Percentiles rank a stretch among this genome's conserved stretches.
These are phyloP conservation scores for Tricharina praecox DNA, from an alignment of 495 filamentous ascomycete species.

Conservation along the genomic window DNA sequence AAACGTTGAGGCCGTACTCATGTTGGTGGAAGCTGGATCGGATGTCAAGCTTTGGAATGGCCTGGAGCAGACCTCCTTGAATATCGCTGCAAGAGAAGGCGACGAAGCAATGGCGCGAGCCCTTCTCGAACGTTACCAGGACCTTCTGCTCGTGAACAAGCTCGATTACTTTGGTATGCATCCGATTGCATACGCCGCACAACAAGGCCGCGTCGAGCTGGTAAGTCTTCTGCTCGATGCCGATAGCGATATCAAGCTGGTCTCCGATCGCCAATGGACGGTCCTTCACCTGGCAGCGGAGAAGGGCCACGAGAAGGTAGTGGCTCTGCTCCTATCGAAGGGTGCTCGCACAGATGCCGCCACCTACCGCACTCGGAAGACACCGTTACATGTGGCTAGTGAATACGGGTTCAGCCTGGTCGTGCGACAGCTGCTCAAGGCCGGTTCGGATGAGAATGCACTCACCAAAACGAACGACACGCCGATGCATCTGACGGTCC, in stretches of 20 bases:
- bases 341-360: slow-evolving; percentile 3
- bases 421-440: slow-evolving; percentile 19
- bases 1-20: background rate
- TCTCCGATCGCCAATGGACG: background rate
- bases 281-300: slow-evolving; percentile 7
- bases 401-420: slow-evolving; percentile 14
- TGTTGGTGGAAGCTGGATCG: background rate
- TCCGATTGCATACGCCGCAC: slow-evolving; percentile 7
- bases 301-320: slow-evolving; percentile 6
- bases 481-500: slow-evolving; percentile 9
- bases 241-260: background rate
- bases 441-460: slow-evolving; percentile 22
- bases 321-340: background rate
- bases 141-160: slow-evolving; percentile 1
- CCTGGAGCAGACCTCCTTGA: slow-evolving; percentile 25
- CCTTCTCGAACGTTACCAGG: slow-evolving; percentile 19
- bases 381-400: slow-evolving; percentile 22
- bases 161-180: slow-evolving; percentile 4
- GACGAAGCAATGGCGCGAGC: slow-evolving; percentile 17
- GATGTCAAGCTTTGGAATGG: background rate
- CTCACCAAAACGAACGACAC: slow-evolving; percentile 13
- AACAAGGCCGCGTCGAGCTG: slow-evolving; percentile 1
- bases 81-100: slow-evolving; percentile 23
- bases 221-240: background rate
- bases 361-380: slow-evolving; percentile 8